phyloP scores from a whole-genome alignment of 2,329 filamentous ascomycete genomes.

The Aspergillus versicolor region DNA sequence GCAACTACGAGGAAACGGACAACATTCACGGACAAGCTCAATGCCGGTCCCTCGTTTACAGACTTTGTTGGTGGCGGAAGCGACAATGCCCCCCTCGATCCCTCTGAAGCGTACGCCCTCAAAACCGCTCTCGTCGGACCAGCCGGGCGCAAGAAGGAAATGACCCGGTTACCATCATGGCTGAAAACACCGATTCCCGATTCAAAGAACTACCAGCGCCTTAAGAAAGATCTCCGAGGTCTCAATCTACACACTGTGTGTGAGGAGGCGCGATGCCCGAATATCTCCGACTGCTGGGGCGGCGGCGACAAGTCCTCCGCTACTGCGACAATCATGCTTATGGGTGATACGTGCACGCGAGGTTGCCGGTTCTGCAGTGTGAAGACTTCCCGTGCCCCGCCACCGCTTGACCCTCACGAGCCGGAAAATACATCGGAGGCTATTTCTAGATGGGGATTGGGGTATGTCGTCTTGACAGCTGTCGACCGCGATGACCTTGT shows the following conservation, averaged over 20 bases:
- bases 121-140: slow-evolving; percentile 63
- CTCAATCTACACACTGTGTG: slow-evolving; percentile 92
- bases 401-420: slow-evolving; percentile 90
- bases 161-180: slow-evolving; percentile 82
- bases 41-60: slow-evolving; percentile 62
- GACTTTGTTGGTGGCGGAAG: slow-evolving; percentile 58
- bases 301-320: slow-evolving; percentile 83
- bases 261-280: slow-evolving; percentile 95
- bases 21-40: slow-evolving; percentile 62
- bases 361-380: slow-evolving; percentile 97
- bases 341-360: slow-evolving; percentile 97
- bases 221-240: slow-evolving; percentile 89
- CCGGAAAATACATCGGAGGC: slow-evolving; percentile 97
- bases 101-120: slow-evolving; percentile 57
- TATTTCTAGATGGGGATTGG: slow-evolving; percentile 85
- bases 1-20: slow-evolving; percentile 55
- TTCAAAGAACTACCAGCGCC: slow-evolving; percentile 85
- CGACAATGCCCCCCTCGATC: slow-evolving; percentile 43
- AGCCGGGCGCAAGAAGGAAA: slow-evolving; percentile 62
- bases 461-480: slow-evolving; percentile 90
- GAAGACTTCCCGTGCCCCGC: slow-evolving; percentile 75
- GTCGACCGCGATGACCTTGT: slow-evolving; percentile 91
- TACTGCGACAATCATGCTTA: slow-evolving; percentile 98
- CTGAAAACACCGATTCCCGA: slow-evolving; percentile 92
- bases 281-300: slow-evolving; percentile 98